These are phyloP conservation scores for Aegilops speltoides DNA, from an alignment of 176 grass and related monocot species.

Conservation along the genomic window DNA sequence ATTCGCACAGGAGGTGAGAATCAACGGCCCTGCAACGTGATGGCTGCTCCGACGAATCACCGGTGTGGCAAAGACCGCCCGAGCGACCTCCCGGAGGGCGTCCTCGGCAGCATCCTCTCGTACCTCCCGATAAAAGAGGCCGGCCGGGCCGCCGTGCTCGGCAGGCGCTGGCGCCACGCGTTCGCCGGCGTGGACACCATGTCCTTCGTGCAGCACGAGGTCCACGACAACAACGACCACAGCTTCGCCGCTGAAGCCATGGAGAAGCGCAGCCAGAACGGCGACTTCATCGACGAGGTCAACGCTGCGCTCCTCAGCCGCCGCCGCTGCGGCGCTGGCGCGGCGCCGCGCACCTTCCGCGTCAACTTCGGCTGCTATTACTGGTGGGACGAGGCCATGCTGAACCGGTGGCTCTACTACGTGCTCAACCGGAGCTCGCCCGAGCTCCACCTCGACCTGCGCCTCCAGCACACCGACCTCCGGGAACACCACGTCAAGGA, in stretches of 20 bases:
- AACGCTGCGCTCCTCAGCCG: not conserved
- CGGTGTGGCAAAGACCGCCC: not conserved
- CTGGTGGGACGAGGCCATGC: not conserved
- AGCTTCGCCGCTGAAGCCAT: not conserved
- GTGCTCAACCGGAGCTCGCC: not conserved
- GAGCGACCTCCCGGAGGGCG: not conserved
- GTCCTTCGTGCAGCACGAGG: not conserved
- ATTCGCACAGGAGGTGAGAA: too few relatives aligned
- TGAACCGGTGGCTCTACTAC: not conserved
- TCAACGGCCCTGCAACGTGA: not conserved
- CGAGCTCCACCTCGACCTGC: constrained; percentile 9
- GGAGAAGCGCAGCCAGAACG: not conserved
- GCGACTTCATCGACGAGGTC: not conserved
- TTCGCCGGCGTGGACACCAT: not conserved
- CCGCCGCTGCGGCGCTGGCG: not conserved
- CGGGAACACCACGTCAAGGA: not conserved
- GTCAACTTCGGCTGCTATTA: not conserved
- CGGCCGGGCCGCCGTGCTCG: not conserved
- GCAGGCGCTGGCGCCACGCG: not conserved
- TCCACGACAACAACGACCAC: not conserved
- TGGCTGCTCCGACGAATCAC: not conserved
- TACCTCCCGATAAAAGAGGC: not conserved
- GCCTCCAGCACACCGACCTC: not conserved
- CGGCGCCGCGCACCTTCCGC: not conserved
- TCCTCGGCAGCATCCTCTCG: not conserved